phyloP scores from a whole-genome alignment of 1,139 yeast species.

The Meyerozyma smithsonii region DNA sequence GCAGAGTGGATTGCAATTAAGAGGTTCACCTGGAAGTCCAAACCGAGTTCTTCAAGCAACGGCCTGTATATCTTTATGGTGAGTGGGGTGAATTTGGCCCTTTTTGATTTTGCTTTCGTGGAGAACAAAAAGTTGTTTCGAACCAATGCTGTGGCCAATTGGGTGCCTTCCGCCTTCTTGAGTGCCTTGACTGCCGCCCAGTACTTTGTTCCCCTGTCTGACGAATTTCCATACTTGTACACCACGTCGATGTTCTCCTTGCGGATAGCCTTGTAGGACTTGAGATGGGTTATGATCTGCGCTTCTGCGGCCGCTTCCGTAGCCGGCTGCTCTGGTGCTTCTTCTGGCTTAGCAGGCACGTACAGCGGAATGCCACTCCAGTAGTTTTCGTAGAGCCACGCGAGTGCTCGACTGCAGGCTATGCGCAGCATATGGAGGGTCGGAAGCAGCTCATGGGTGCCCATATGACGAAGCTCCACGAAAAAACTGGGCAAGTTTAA shows the following conservation, averaged over 20 bases:
- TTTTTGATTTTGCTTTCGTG: conserved; percentile 14
- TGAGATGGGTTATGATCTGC: conserved; percentile 16
- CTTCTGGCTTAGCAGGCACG: conserved; percentile 2
- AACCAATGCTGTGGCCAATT: not conserved
- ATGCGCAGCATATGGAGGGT: conserved; percentile 59
- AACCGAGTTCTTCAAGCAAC: conserved; percentile 19
- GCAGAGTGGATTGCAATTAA: not conserved
- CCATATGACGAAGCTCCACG: conserved; percentile 86
- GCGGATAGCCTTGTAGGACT: conserved; percentile 34
- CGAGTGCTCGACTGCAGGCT: conserved; percentile 55
- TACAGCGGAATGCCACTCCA: conserved; percentile 53
- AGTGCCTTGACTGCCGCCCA: conserved; percentile 32
- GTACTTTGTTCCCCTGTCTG: conserved; percentile 33
- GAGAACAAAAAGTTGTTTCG: not conserved
- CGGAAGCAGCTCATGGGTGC: conserved; percentile 87
- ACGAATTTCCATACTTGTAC: conserved; percentile 35
- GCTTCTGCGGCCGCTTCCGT: not conserved
- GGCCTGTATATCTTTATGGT: conserved; percentile 26
- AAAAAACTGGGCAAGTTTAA: conserved; percentile 73
- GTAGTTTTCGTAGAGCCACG: conserved; percentile 72
- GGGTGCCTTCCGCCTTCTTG: conserved; percentile 2
- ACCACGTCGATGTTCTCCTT: conserved; percentile 38
- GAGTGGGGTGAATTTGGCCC: conserved; percentile 23
- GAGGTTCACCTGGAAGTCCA: conserved; percentile 11
- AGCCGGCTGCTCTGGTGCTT: not conserved